Base-by-base conservation (phyloP, 2,329 filamentous ascomycete genomes). In the Arthroderma sp. region DNA sequence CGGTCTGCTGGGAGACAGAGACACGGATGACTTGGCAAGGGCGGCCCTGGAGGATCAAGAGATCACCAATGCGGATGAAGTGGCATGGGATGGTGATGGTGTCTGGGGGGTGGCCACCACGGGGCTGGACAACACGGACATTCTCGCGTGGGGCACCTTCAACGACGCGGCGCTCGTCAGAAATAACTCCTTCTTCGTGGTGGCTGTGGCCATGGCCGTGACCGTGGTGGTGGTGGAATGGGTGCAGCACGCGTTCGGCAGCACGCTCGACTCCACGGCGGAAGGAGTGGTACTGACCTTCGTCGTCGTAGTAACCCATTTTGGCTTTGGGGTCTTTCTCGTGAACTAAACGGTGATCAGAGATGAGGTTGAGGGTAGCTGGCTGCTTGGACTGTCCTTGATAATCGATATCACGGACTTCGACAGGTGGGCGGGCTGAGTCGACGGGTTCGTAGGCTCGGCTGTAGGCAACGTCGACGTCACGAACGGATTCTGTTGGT, bases 1-100 rank as follows among this genome's bases (percentile, higher is more conserved):
- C 93, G 62, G 93, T 98, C 80, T 95, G 91, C 66, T 88, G 82
- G 59, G 91, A 97, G 77, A 91, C 95, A 66, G 90, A 95, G 85
- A 98, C 96, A 74, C 91, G 91, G 81, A 98, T 98, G 76, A 98
- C 91, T 84, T 98, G 93, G 87, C 90, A 97, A 70, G 93, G 91
- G 68, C 93, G 91, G 75, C 91, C 91, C 83, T 98, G 93, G 66
- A 98, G 89, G 80, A 97, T 94, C 77, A 98, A 78, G 78, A 98
- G 88, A 77, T 98, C 93, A 76, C 93, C 93, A 69, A 97, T 88
- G 79, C 93, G 93, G 79, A 98, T 91, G 82, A 97, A 94, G 84
- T 98, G 89, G 86, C 90, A 95, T 65, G 94, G 93, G 76, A 98
- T 96, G 73, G 91, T 91, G 74, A 97, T 91, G 67, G 89, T 95